Base-by-base conservation (phyloP, 1,139 yeast genomes). In the Diutina rugosa region DNA sequence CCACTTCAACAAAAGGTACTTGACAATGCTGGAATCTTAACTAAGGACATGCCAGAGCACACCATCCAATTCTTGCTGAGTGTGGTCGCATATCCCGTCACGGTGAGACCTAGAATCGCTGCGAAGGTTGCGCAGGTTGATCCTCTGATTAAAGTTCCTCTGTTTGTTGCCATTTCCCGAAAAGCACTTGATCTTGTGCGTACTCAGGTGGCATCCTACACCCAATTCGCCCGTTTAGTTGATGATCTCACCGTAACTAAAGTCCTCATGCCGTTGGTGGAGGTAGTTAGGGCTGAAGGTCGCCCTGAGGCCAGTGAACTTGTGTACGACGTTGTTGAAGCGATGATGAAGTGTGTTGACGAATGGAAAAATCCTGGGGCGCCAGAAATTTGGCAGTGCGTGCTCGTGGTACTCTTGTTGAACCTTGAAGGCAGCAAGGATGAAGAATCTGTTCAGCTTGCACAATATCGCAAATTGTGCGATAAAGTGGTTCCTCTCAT, bases 141-240 rank as follows among this genome's bases (percentile, higher is more conserved):
- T 45, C 64, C 67, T 29, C 71, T 67, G 56, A 68, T 72, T 10
- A 81, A 81, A 58, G 72, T 80, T 35, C 93, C 96, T 1, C 78
- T 90, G 0, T 90, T 85, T 64, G 76, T 83, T 46, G 82, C 90
- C 0, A 69, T 86, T 2, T 80, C 93, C 61, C 76, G 76, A 57
- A 64, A 69, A 35, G 75, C 88, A 0, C 70, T 84, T 56, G 69
- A 67, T 12, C 61, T 79, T 8, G 63, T 88, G 32, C 63, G 65
- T 4, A 61, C 61, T 0, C 74, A 74, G 47, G 58, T 87, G 18
- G 61, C 63, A 0, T 57, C n/a, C 7, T 32, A 8, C 9, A 6
- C 41, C 29, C 28, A 49, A 8, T 49, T 49, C 16, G 21, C 44
- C 26, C 18, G 21, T 9, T 49, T 49, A 44, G 53, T 49, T n/a